phyloP scores from a whole-genome alignment of 108 stramenopile species.

The Cyclotella cryptica region DNA sequence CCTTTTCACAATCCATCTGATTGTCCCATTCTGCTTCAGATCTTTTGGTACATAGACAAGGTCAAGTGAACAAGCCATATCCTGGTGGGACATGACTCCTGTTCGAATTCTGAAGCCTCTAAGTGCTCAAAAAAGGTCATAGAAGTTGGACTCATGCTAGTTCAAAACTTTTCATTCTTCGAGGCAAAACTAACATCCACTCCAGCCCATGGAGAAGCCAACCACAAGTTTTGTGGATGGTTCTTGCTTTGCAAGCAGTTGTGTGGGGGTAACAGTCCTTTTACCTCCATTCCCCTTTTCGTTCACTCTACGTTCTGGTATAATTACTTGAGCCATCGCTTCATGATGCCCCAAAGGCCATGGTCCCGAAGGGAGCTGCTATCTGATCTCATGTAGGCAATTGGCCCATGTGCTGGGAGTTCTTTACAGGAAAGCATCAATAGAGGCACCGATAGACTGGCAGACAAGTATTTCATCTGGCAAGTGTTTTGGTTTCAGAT shows the following conservation, averaged over 20 bases:
- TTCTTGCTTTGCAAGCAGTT: slow-evolving; percentile 14
- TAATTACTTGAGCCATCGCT: slow-evolving; percentile 6
- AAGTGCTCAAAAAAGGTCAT: slow-evolving; percentile 1
- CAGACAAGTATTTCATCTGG: slow-evolving; percentile 14
- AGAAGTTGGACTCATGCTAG: neutral
- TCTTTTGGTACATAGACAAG: neutral
- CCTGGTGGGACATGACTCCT: neutral
- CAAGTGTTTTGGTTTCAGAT: neutral
- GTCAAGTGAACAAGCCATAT: neutral
- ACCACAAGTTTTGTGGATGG: slow-evolving; percentile 15
- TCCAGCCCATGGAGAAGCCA: slow-evolving; percentile 3
- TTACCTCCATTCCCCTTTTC: neutral
- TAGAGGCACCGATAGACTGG: slow-evolving; percentile 5
- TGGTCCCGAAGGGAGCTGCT: neutral
- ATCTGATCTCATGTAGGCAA: neutral
- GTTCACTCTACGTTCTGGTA: neutral
- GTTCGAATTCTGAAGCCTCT: neutral
- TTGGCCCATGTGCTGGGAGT: neutral
- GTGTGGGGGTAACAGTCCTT: neutral
- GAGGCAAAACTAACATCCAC: neutral
- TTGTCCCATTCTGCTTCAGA: neutral
- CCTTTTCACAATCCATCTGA: neutral
- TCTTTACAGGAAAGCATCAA: slow-evolving; percentile 21
- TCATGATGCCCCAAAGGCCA: neutral
- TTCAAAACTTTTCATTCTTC: neutral